Evolutionary conservation across 2,329 filamentous ascomycete genomes (phyloP), one percentile per base, ranked within the genome.

Genomic region (Penicillium glabrum): DNA sequence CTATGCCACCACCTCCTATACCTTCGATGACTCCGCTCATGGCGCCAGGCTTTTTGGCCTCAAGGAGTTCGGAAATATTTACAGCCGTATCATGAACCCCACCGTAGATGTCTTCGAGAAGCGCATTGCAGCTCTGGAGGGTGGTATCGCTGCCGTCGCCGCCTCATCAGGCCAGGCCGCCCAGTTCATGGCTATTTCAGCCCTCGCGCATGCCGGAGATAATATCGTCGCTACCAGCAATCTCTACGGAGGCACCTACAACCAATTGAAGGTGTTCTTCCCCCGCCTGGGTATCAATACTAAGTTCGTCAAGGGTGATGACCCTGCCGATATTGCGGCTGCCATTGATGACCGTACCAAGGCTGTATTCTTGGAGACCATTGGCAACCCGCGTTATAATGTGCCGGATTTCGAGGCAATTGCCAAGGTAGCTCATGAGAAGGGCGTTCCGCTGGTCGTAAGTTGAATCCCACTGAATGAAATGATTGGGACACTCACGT

Each of bases 31-130:
- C 80, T 96, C 91, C 51, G 93, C 92, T 49, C 95, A 98, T 71
- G 95, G 91, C 60, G 95, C 95, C 54, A 88, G 92, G 74, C 88
- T 99, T 43, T 99, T 99, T 73, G 90, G 91, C 72, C 90, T 99
- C 76, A 96, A 98, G 80, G 92, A 98, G 79, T 89, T 91, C 69
- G 95, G 93, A 77, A 98, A 98, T 79, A 96, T 98, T 75, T 99
- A 99, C 83, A 95, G 89, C 75, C 91, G 95, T 63, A 92, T 99
- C 69, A 91, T 90, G 89, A 97, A 98, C 77, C 93, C 93, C 2
- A 98, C 93, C 0, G 89, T 93, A 65, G 93, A 96, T 76, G 93
- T 98, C 27, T 93, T 99, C 63, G 95, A 99, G 79, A 96, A 97
- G 81, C 87, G 93, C 59, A 89, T 97, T 50, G 93, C 93, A n/a